Evolutionary conservation across 768 basidiomycete genomes (phyloP), one percentile per base, ranked within the genome.

Genomic region (Lactarius indigo): DNA sequence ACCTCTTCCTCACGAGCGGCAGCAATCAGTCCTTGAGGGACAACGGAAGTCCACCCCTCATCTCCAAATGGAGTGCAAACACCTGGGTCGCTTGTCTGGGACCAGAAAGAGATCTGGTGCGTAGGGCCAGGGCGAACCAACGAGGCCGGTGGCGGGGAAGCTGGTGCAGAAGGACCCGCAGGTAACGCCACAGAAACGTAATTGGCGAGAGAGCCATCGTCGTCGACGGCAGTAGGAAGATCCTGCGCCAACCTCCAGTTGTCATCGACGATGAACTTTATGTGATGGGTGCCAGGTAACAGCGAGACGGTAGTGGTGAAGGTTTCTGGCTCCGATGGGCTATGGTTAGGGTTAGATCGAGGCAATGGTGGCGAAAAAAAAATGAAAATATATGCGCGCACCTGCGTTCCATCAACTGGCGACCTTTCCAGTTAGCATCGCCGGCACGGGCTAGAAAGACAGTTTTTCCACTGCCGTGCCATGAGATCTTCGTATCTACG

Each of bases 241-340:
- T 91, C 87, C 69, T 89, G 84, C 2, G 90, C 85, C 8, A 90
- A 85, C 68, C 89, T 85, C 87, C 90, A 94, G 56, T 87, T 84
- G 57, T 90, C 92, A 75, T 98, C 96, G 67, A 98, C 92, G 70
- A 98, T 85, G 81, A 97, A 98, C 65, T 95, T 92, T 74, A 98
- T 83, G 70, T 95, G 92, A 74, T 98, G 94, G 0, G 94, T 94
- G 18, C 96, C 96, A 0, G 94, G 94, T 12, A 87, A 85, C 0
- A 98, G 84, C 5, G 80, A 72, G 31, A 88, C 78, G 71, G 74
- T 75, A 5, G 78, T 72, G 42, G 73, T 76, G 74, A 78, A 82
- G 6, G 75, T 75, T 66, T 79, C 78, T 4, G 73, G 75, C 58
- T 63, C 20, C n/a, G 66, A 67, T 63, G 62, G 0, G 62, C 66